Evolutionary conservation across 192 early-diverging fungal species (phyloP).

Genomic region (Coemansia interrupta): DNA sequence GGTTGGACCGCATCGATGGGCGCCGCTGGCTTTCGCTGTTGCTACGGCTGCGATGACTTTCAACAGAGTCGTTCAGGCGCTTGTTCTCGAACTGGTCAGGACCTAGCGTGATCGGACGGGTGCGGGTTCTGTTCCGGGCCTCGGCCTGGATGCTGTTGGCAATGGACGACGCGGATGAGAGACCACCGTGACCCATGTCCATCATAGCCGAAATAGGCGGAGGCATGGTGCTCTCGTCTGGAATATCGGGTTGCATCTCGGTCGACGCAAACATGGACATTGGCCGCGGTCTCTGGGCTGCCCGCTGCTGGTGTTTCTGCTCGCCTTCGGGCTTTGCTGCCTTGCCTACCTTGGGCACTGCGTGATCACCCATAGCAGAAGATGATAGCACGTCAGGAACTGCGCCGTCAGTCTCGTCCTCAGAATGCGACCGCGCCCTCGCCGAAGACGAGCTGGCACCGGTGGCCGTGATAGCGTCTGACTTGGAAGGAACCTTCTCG

Average conservation of each 20-base stretch:
- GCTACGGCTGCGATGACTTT: constrained; percentile 11
- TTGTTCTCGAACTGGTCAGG: constrained; percentile 19
- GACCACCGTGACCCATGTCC: constrained; percentile 27
- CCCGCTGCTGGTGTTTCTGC: constrained; percentile 9
- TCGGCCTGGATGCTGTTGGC: constrained; percentile 19
- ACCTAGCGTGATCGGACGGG: constrained; percentile 24
- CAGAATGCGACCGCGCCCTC: constrained; percentile 30
- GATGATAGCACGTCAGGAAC: constrained; percentile 7
- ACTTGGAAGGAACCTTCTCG: constrained; percentile 11
- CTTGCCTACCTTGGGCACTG: constrained; percentile 16
- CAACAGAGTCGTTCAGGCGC: not conserved
- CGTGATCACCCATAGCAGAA: constrained; percentile 3
- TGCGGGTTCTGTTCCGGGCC: not conserved
- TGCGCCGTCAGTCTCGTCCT: constrained; percentile 18
- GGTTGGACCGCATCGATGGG: constrained; percentile 11
- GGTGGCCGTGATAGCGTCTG: constrained; percentile 10
- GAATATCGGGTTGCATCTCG: constrained; percentile 42
- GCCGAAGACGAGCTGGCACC: constrained; percentile 26
- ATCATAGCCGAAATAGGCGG: constrained; percentile 44
- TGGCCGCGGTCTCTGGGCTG: constrained; percentile 41
- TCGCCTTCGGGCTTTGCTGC: not conserved
- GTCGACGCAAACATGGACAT: constrained; percentile 55
- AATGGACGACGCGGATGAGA: constrained; percentile 49
- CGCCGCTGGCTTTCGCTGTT: constrained; percentile 32
- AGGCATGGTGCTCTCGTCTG: constrained; percentile 23